Evolutionary conservation across 352 stramenopile species (phyloP), one percentile per base, ranked within the genome.

Genomic region (Phytopythium oedochilum): DNA sequence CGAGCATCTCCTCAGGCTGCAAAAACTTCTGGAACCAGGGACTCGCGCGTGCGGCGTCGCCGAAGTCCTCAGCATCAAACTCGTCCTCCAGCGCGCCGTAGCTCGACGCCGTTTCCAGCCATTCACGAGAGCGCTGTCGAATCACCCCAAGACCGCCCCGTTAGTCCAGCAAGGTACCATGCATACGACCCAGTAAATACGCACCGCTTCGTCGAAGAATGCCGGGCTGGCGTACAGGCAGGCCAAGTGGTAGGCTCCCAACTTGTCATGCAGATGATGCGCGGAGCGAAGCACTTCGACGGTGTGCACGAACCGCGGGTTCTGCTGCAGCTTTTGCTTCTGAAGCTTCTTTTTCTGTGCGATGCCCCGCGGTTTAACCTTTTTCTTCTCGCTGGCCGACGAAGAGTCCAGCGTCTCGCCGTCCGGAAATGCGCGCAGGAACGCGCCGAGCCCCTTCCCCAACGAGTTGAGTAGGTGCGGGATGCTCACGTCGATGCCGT

Each of bases 261-360:
- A 73, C 59, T 88, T 85, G 66, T 94, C 83, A 60, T 94, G 81
- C 34, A 91, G 86, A 52, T 92, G 81, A 57, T 94, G 83, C 5
- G 83, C 81, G 12, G 72, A 75, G 0, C 73, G 74, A 12, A 94
- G 61, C 32, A 89, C 68, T 31, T 90, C 68, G 36, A 92, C 68
- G 3, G 83, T 71, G 29, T 85, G 77, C 1, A 61, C 59, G 17
- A 78, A 87, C 5, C 61, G 71, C 29, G 47, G 47, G 47, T 39
- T 53, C 29, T 53, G n/a, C 18, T 51, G 44, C 44, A 38, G 38
- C 22, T 55, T 55, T 28, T 36, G 49, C 34, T 55, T 55, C 34
- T 38, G 44, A 1, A 51, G 25, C 44, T 51, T 51, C 44, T 51
- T 51, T 25, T 51, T 51, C 44, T 51, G 44, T 15, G 44, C 44